These are phyloP conservation scores for Annulohypoxylon moriforme DNA, from an alignment of 495 filamentous ascomycete species.

Conservation along the genomic window DNA sequence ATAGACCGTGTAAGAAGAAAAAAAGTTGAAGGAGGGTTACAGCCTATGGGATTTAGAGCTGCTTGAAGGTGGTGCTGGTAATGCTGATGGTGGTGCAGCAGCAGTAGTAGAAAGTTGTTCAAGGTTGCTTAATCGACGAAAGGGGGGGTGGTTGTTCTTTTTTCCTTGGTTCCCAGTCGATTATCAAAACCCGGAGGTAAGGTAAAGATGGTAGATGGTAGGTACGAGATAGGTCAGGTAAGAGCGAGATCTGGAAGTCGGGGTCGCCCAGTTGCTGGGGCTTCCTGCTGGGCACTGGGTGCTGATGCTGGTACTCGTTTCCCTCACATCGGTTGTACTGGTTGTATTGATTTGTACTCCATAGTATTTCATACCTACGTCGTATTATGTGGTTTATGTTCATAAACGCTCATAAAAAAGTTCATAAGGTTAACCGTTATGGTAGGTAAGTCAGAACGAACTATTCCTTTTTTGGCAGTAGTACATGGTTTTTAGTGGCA, in stretches of 20 bases:
- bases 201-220: conserved; percentile 14
- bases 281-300: background rate
- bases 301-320: conserved; percentile 18
- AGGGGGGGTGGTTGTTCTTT: conserved; percentile 16
- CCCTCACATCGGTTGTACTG: conserved; percentile 29
- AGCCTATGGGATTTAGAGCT: conserved; percentile 43
- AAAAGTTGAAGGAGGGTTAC: conserved; percentile 24
- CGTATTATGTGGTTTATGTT: conserved; percentile 20
- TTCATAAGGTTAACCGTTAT: conserved; percentile 34
- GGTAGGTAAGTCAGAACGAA: conserved; percentile 1
- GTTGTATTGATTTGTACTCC: conserved; percentile 22
- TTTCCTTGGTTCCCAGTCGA: background rate
- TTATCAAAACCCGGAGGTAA: conserved; percentile 15
- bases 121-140: conserved; percentile 34
- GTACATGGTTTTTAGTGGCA: conserved; percentile 18
- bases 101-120: conserved; percentile 8
- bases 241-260: conserved; percentile 36
- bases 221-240: conserved; percentile 6
- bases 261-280: conserved; percentile 11
- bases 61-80: conserved; percentile 9
- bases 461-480: conserved; percentile 30
- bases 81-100: background rate
- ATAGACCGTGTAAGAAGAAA: background rate
- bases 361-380: background rate
- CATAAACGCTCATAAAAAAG: background rate